Conservation (phyloP, 139 green algal genomes). For the Chlorella ohadii region DNA sequence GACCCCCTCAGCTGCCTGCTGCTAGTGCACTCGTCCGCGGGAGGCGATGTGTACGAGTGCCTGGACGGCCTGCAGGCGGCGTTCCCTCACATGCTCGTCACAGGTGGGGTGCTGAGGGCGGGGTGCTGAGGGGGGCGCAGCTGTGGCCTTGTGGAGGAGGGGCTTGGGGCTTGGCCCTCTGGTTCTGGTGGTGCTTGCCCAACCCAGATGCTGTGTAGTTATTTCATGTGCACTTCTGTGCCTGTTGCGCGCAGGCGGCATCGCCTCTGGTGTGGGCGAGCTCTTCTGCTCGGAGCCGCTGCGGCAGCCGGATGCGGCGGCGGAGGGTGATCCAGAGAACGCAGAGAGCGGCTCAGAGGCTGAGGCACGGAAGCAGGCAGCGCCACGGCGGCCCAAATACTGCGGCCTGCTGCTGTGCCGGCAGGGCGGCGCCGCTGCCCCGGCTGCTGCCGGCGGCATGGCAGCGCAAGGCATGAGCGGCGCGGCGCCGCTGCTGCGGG, state of each 20-base stretch:
- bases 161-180: too few relatives aligned
- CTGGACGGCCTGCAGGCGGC: background rate
- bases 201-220: background rate
- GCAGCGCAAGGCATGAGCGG: slow-evolving; percentile 1
- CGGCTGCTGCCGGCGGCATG: background rate
- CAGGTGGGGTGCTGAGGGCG: background rate
- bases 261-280: background rate
- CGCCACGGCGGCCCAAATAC: background rate
- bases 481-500: background rate
- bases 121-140: background rate
- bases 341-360: too few relatives aligned
- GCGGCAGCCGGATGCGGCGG: background rate
- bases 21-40: background rate
- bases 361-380: background rate
- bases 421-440: background rate
- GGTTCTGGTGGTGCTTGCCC: background rate
- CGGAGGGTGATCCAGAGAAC: background rate
- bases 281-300: slow-evolving; percentile 19
- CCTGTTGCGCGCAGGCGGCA: slow-evolving; percentile 3
- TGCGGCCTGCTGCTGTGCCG: background rate
- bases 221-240: background rate
- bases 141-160: background rate
- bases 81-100: background rate
- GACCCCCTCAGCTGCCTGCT: slow-evolving; percentile 9
- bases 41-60: background rate